phyloP scores from a whole-genome alignment of 371 early-diverging fungal species.

The Capniomyces stellatus region DNA sequence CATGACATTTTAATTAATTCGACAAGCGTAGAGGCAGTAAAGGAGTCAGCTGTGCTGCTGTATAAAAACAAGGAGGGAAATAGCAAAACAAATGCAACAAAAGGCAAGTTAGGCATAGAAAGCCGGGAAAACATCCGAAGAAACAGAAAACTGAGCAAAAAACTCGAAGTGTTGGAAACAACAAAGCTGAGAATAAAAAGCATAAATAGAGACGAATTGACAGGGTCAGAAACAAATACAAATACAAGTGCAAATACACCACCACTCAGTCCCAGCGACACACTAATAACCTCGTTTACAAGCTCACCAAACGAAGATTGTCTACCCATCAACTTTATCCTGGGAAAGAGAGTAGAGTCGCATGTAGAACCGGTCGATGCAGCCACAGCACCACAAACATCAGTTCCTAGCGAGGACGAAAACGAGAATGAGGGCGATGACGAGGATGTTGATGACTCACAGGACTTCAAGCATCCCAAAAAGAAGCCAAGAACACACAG shows the following conservation, averaged over 20 bases:
- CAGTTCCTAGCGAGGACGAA: background rate
- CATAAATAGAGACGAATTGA: background rate
- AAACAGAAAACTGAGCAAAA: background rate
- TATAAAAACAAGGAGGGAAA: no score
- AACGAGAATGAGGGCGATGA: background rate
- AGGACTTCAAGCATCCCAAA: background rate
- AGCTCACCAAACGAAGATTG: constrained; percentile 16
- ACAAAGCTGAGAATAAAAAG: background rate
- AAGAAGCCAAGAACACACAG: background rate
- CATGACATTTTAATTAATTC: background rate
- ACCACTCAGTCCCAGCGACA: constrained; percentile 15
- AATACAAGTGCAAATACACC: constrained; percentile 6
- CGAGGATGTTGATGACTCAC: background rate
- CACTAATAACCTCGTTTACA: constrained; percentile 15
- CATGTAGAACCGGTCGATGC: background rate
- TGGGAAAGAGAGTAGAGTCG: background rate
- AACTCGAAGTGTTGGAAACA: background rate
- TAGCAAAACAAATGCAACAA: background rate
- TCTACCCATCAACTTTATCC: background rate
- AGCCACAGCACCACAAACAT: background rate
- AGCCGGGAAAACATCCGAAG: background rate
- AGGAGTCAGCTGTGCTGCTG: no score
- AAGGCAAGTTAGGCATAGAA: background rate
- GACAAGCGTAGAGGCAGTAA: no score
- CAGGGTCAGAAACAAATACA: background rate